Conservation (phyloP, 345 rosid species). For the Bruguiera gymnorhiza region DNA sequence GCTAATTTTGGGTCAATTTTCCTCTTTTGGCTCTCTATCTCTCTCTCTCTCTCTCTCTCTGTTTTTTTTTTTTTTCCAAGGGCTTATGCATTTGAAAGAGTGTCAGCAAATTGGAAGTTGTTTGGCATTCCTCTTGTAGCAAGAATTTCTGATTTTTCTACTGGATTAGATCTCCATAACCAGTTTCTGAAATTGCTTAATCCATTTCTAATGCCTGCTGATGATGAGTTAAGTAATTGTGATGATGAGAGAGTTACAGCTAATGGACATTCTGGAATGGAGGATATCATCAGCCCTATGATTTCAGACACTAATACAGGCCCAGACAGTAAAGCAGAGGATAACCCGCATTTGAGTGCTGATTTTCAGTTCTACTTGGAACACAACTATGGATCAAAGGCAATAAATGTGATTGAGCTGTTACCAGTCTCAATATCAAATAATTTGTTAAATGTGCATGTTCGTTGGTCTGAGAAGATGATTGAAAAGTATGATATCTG, state of each 20-base stretch:
- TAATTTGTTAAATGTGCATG: slow-evolving; percentile 3
- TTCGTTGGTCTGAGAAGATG: slow-evolving; percentile 18
- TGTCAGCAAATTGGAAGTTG: slow-evolving; percentile 12
- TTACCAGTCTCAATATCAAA: slow-evolving; percentile 3
- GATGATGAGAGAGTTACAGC: slow-evolving; percentile 30
- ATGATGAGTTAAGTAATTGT: slow-evolving; percentile 22
- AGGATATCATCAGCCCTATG: slow-evolving; percentile 30
- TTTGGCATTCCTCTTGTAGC: slow-evolving; percentile 60
- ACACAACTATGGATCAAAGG: slow-evolving; percentile 1
- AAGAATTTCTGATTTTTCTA: slow-evolving; percentile 29
- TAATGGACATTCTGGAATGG: slow-evolving; percentile 39
- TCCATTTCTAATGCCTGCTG: slow-evolving; percentile 23
- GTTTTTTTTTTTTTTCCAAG: slow-evolving; percentile 9
- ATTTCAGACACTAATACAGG: slow-evolving; percentile 19
- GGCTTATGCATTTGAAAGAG: slow-evolving; percentile 14
- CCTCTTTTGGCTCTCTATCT: slow-evolving; percentile 2
- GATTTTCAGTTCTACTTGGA: slow-evolving; percentile 38
- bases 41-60: neutral
- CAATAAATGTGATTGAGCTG: slow-evolving; percentile 18
- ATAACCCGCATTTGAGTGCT: slow-evolving; percentile 16
- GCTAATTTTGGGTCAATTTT: slow-evolving; percentile 5
- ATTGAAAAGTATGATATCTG: slow-evolving; percentile 22
- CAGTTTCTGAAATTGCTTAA: slow-evolving; percentile 17
- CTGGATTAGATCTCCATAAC: slow-evolving; percentile 16
- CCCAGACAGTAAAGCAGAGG: slow-evolving; percentile 34